These are phyloP conservation scores for Prunella vulgaris DNA, from an alignment of 257 asterid species.

Conservation along the genomic window DNA sequence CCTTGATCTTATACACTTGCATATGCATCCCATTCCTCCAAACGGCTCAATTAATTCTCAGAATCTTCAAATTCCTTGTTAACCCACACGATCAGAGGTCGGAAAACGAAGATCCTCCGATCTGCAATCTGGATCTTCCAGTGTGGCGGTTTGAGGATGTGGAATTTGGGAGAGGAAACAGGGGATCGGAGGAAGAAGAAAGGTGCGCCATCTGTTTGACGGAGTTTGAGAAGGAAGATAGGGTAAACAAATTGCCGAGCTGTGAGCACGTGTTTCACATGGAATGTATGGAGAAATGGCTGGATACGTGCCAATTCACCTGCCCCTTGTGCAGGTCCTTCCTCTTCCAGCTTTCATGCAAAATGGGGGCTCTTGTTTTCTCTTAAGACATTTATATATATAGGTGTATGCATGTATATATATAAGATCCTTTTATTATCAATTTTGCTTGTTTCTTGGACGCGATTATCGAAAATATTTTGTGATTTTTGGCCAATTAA, in stretches of 20 bases:
- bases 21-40: slow-evolving; percentile 34
- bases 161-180: slow-evolving; percentile 1
- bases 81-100: slow-evolving; percentile 23
- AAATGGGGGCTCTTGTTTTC: not conserved
- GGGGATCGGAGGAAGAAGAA: slow-evolving; percentile 22
- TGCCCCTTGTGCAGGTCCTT: slow-evolving; percentile 67
- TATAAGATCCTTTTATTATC: not conserved
- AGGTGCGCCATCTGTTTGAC: slow-evolving; percentile 54
- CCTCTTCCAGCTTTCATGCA: slow-evolving; percentile 33
- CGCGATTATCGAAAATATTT: not conserved
- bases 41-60: slow-evolving; percentile 11
- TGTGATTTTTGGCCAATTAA: no score
- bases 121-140: slow-evolving; percentile 24
- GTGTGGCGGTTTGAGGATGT: slow-evolving; percentile 19
- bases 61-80: slow-evolving; percentile 18
- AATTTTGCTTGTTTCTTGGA: not conserved
- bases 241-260: slow-evolving; percentile 42
- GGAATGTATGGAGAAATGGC: slow-evolving; percentile 60
- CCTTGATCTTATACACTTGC: slow-evolving; percentile 32
- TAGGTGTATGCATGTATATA: not conserved
- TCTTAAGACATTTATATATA: not conserved
- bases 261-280: slow-evolving; percentile 58
- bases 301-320: slow-evolving; percentile 45
- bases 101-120: slow-evolving; percentile 3
- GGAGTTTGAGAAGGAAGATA: slow-evolving; percentile 42